Evolutionary conservation across 2,329 filamentous ascomycete genomes (phyloP).

Genomic region (Colletotrichum sp.): DNA sequence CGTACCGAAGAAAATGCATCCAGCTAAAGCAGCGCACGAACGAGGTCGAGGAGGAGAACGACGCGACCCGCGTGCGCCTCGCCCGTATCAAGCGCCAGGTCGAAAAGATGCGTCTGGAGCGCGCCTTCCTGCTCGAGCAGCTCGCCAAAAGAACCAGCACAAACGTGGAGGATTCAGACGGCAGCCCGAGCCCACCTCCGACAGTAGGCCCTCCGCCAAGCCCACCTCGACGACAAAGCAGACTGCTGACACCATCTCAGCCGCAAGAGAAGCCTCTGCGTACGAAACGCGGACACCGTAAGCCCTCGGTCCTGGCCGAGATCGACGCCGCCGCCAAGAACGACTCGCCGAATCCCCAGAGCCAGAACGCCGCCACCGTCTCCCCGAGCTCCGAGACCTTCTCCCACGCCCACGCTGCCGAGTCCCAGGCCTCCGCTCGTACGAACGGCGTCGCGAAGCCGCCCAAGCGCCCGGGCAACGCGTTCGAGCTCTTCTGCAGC

Average conservation of each 20-base stretch:
- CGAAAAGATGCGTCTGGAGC: conserved; percentile 88
- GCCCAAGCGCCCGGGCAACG: conserved; percentile 49
- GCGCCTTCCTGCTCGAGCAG: conserved; percentile 77
- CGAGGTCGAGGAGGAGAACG: conserved; percentile 92
- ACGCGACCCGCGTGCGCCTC: conserved; percentile 80
- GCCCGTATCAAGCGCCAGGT: conserved; percentile 82
- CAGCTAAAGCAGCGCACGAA: conserved; percentile 89
- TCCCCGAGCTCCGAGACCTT: conserved; percentile 59
- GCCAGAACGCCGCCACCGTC: conserved; percentile 49
- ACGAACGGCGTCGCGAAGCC: conserved; percentile 47
- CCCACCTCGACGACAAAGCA: conserved; percentile 23
- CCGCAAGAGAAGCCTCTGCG: conserved; percentile 80
- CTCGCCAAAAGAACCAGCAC: conserved; percentile 76
- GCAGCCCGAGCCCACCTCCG: conserved; percentile 79
- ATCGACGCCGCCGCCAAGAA: conserved; percentile 44
- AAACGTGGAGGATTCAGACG: conserved; percentile 79
- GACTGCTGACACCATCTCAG: conserved; percentile 43
- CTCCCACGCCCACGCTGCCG: conserved; percentile 48
- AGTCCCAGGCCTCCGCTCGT: conserved; percentile 33
- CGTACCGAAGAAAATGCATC: conserved; percentile 96
- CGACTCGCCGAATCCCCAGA: conserved; percentile 45
- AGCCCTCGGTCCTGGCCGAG: conserved; percentile 55
- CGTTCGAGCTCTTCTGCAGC: conserved; percentile 61
- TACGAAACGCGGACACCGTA: conserved; percentile 74
- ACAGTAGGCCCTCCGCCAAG: conserved; percentile 60